Percentiles rank a stretch among this genome's conserved stretches.
Conservation (phyloP, 2,329 filamentous ascomycete genomes). For the Aaosphaeria pasadenensis region DNA sequence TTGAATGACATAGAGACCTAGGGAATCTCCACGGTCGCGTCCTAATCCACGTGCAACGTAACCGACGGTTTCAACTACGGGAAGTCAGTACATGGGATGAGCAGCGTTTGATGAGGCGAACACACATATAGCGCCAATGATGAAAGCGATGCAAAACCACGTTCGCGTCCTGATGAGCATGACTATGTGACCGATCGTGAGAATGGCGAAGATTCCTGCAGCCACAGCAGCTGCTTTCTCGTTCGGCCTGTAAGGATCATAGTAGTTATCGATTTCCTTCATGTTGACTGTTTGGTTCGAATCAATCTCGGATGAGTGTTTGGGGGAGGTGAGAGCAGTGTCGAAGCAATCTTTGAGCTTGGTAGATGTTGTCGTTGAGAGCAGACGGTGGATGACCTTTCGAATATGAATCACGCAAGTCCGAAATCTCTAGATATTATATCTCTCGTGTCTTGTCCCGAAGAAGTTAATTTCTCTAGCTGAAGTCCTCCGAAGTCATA, state of each 20-base stretch:
- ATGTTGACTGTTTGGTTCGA: background rate
- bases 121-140: slow-evolving; percentile 49
- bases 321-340: too few species aligned
- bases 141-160: slow-evolving; percentile 50
- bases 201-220: slow-evolving; percentile 45
- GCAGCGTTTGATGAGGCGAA: background rate
- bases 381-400: too few species aligned
- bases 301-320: too few species aligned
- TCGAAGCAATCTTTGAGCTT: too few species aligned
- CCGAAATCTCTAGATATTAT: too few species aligned
- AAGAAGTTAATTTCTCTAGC: too few species aligned
- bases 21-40: slow-evolving; percentile 27
- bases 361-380: too few species aligned
- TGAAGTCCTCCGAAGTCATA: too few species aligned
- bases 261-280: background rate
- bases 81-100: slow-evolving; percentile 2
- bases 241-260: slow-evolving; percentile 1
- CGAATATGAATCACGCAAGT: too few species aligned
- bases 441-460: too few species aligned
- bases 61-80: slow-evolving; percentile 35
- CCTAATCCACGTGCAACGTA: slow-evolving; percentile 28
- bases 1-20: slow-evolving; percentile 35
- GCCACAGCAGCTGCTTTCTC: slow-evolving; percentile 16
- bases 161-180: slow-evolving; percentile 40
- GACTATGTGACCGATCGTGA: slow-evolving; percentile 46